Base-by-base conservation (phyloP, 2,329 filamentous ascomycete species). In the Diplocarpon mali region DNA sequence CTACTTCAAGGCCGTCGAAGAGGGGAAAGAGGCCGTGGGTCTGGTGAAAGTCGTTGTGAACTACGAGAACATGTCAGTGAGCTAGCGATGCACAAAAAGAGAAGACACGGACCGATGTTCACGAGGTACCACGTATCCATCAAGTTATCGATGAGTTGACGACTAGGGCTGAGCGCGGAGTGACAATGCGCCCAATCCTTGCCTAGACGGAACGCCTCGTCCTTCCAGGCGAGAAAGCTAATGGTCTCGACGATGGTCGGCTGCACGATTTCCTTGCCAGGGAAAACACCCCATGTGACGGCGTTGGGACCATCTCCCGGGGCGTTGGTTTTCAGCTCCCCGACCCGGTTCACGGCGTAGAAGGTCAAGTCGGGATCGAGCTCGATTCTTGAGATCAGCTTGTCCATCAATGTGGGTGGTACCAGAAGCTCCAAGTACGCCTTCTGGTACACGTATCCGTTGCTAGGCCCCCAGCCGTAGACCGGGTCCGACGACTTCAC, bases 251-350 rank as follows among this genome's bases (percentile, higher is more conserved):
- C 92, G 58, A 98, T 95, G n/a, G 92, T 98, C 12, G 92, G 92
- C 65, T 98, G 92, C n/a, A 98, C 89, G 61, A 98, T 95, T 66
- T 98, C 92, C 64, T 96, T 94, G 47, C 92, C 92, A 0, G 92
- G 90, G 69, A 96, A 98, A 29, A 98, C 93, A 65, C 92, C 92
- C 92, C 92, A 98, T 1, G 92, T 98, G 40, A 98, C 85, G n/a
- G 92, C 92, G 58, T 98, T 98, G 31, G 92, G 92, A 5, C 87
- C 85, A 55, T 93, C 87, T 16, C 79, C 77, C 8, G 81, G 80
- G 1, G 87, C 80, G 60, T 98, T 96, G 24, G 87, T 92, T 64
- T 80, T 80, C 45, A 96, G 72, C 46, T 82, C 77, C 24, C 90
- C 89, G 15, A 75, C 72, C 64, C 86, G 89, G 57, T 85, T 92